Evolutionary conservation across 768 basidiomycete genomes (phyloP).

Genomic region (Piloderma croceum): DNA sequence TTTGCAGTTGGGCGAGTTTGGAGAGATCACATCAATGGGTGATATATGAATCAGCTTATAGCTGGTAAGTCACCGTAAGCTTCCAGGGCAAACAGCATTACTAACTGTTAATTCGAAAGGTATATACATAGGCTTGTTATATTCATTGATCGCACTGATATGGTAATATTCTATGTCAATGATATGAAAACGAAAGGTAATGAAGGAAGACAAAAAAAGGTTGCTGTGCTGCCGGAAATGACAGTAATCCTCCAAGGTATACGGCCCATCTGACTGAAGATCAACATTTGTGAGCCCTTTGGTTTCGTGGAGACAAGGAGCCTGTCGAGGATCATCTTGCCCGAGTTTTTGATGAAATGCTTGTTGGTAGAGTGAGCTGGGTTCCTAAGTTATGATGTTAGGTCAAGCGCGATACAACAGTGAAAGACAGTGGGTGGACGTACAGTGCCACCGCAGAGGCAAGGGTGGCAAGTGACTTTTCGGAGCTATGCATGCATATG

Average conservation of each 20-base stretch:
- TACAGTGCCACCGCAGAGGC: constrained; percentile 93
- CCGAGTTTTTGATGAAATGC: constrained; percentile 88
- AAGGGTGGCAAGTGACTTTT: constrained; percentile 88
- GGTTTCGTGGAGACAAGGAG: constrained; percentile 80
- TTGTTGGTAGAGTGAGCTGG: constrained; percentile 98
- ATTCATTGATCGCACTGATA: too few species aligned
- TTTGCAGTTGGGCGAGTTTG: too few species aligned
- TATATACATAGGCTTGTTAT: too few species aligned
- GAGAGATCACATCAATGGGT: too few species aligned
- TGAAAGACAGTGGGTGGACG: too few species aligned
- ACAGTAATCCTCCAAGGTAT: constrained; percentile 93
- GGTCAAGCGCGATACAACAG: too few species aligned
- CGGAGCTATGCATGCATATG: constrained; percentile 44
- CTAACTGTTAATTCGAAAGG: too few species aligned
- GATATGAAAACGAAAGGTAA: constrained; percentile 4
- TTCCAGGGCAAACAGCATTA: too few species aligned
- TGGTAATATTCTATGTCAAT: constrained; percentile 77
- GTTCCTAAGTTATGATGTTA: too few species aligned
- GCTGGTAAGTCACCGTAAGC: too few species aligned
- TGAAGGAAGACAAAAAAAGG: constrained; percentile 24
- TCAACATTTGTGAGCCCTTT: constrained; percentile 91
- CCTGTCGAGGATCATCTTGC: constrained; percentile 99
- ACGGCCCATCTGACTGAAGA: constrained; percentile 99
- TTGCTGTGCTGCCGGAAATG: constrained; percentile 82
- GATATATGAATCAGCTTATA: too few species aligned